phyloP scores from a whole-genome alignment of 352 stramenopile species.

The Chrysophaeum taylorii region DNA sequence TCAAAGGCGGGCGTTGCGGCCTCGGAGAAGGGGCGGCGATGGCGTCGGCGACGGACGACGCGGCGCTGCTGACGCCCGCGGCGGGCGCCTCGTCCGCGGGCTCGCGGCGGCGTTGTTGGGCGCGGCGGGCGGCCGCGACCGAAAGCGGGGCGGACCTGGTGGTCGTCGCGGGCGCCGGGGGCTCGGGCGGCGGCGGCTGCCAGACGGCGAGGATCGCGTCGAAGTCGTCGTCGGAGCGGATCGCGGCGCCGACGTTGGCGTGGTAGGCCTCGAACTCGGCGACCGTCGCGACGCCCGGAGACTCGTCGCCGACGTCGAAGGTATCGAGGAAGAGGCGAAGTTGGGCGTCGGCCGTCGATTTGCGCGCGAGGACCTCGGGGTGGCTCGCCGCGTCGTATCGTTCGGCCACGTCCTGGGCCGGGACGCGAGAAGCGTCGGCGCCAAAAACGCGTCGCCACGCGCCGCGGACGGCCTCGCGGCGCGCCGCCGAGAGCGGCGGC shows the following conservation, averaged over 20 bases:
- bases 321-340: constrained; percentile 52
- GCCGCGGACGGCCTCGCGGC: constrained; percentile 1
- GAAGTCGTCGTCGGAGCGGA: constrained; percentile 79
- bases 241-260: constrained; percentile 68
- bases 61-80: not conserved
- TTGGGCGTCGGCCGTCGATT: constrained; percentile 56
- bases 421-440: constrained; percentile 38
- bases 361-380: constrained; percentile 61
- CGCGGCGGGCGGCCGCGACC: constrained; percentile 35
- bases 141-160: constrained; percentile 55
- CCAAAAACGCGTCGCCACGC: constrained; percentile 8
- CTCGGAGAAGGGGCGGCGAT: not conserved
- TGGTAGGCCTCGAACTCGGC: constrained; percentile 78
- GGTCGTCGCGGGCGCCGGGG: constrained; percentile 59
- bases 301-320: constrained; percentile 63
- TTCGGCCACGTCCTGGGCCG: constrained; percentile 53
- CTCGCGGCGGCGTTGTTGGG: constrained; percentile 54
- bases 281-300: constrained; percentile 65
- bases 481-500: constrained; percentile 10
- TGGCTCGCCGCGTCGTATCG: constrained; percentile 68
- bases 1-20: too few relatives aligned
- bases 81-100: not conserved
- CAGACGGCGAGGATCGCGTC: constrained; percentile 72
- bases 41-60: not conserved
- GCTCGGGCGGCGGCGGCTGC: constrained; percentile 61